Evolutionary conservation across 2,329 filamentous ascomycete genomes (phyloP), one percentile per base, ranked within the genome.

Genomic region (Neoarthrinium moseri): DNA sequence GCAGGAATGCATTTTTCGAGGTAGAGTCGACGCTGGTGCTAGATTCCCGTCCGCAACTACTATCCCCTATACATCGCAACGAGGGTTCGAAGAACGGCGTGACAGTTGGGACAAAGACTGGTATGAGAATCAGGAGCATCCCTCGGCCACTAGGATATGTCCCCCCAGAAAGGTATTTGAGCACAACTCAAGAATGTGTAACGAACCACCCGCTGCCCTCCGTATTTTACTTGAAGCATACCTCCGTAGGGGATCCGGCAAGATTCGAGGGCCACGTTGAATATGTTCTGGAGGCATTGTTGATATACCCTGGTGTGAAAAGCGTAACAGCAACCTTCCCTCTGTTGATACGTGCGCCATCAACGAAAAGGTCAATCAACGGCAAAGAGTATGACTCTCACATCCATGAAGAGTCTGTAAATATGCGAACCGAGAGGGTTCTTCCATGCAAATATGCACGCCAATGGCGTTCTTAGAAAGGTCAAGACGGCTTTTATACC

Each of bases 201-300:
- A 29, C 44, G 21, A 37, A 40, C 4, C 47, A 49, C 21, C 17
- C 13, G 11, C 27, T 47, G 11, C 47, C 47, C 2, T 37, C 39
- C 2, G 44, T 47, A 8, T 49, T 33, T 34, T 32, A 49, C 34
- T 47, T 39, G 22, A 12, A 8, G 15, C 32, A 34, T n/a, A 37
- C 6, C 4, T 43, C 20, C 5, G 18, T 13, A 2, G 33, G 33
- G 39, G 15, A 22, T 4, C 22, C 30, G 2, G 18, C 26, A 17
- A 37, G n/a, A 11, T 46, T 26, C 20, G 47, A 49, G 39, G 47
- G 44, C n/a, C 47, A 39, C 27, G 26, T 49, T n/a, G 47, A 49
- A n/a, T 49, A 49, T 13, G 34, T 49, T n/a, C 44, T 49, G 11
- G 26, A 46, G 17, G 47, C 44, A 12, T 26, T 15, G 11, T 10